Evolutionary conservation across 768 basidiomycete genomes (phyloP).

Genomic region (Rhodosporidiobolus sp.): DNA sequence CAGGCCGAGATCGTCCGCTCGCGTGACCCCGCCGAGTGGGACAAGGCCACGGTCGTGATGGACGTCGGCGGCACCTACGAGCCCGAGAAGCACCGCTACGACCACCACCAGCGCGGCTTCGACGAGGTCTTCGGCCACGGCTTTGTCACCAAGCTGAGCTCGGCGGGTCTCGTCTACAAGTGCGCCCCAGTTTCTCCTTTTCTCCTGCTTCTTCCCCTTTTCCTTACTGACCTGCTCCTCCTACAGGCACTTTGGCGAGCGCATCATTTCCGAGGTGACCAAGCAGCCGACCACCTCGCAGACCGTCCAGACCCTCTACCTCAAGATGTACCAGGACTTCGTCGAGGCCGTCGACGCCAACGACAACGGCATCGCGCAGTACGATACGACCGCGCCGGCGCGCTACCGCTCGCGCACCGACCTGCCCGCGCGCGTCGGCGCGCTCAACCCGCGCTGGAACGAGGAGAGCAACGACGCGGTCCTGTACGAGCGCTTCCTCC

Average conservation of each 20-base stretch:
- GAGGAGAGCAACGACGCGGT: constrained; percentile 63
- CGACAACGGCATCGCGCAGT: constrained; percentile 90
- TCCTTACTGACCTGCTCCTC: neutral
- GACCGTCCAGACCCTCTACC: constrained; percentile 71
- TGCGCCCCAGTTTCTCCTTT: constrained; percentile 48
- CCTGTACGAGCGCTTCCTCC: constrained; percentile 75
- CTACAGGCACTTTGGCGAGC: constrained; percentile 50
- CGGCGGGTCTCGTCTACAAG: constrained; percentile 96
- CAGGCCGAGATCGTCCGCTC: constrained; percentile 63
- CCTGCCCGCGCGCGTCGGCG: constrained; percentile 74
- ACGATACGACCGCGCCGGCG: constrained; percentile 46
- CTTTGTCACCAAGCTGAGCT: constrained; percentile 81
- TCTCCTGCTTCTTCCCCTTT: neutral
- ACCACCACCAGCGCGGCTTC: constrained; percentile 96
- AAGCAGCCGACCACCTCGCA: constrained; percentile 52
- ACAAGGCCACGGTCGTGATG: constrained; percentile 86
- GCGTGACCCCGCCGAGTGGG: constrained; percentile 67
- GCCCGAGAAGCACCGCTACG: constrained; percentile 70
- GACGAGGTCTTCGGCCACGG: constrained; percentile 82
- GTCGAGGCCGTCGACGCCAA: constrained; percentile 74
- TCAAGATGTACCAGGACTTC: constrained; percentile 90
- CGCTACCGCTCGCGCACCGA: constrained; percentile 74
- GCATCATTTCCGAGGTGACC: constrained; percentile 68
- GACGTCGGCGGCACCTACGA: constrained; percentile 92
- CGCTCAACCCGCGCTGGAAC: constrained; percentile 91